These are phyloP conservation scores for Drechslerella dactyloides DNA, from an alignment of 2,329 filamentous ascomycete genomes.

Conservation along the genomic window DNA sequence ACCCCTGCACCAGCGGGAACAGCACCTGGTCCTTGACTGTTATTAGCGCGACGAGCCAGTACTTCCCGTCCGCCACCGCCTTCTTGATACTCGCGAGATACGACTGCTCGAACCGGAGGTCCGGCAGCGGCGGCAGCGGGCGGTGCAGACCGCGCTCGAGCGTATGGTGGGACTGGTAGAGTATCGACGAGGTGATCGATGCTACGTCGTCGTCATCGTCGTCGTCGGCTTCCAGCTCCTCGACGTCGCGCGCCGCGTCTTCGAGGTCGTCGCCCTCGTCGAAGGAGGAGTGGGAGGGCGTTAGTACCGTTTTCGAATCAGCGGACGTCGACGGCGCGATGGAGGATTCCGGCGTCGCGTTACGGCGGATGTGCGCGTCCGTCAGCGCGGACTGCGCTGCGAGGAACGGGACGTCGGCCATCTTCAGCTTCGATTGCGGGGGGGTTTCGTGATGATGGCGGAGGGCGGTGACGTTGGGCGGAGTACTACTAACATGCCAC, in stretches of 20 bases:
- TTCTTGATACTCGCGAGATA: constrained; percentile 80
- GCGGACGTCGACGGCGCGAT: constrained; percentile 45
- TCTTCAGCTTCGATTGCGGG: too few species aligned
- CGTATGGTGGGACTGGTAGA: constrained; percentile 61
- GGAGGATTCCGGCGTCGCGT: constrained; percentile 29
- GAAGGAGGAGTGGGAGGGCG: constrained; percentile 31
- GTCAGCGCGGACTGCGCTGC: constrained; percentile 33
- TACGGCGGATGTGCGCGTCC: constrained; percentile 38
- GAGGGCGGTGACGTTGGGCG: too few species aligned
- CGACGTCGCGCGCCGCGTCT: too few species aligned
- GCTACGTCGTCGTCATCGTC: constrained; percentile 66
- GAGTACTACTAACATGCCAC: background rate
- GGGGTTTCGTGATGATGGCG: too few species aligned
- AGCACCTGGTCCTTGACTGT: constrained; percentile 88
- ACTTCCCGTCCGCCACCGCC: constrained; percentile 72
- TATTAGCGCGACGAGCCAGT: constrained; percentile 80
- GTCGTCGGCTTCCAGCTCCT: constrained; percentile 54
- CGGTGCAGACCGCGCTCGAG: constrained; percentile 61
- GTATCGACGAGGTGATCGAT: constrained; percentile 72
- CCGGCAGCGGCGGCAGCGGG: constrained; percentile 75
- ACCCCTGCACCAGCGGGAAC: constrained; percentile 84
- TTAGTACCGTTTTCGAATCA: constrained; percentile 36
- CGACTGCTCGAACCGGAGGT: constrained; percentile 96
- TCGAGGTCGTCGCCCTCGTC: constrained; percentile 26
- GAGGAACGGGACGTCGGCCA: constrained; percentile 42